A percentile compares a stretch with the other conserved stretches of the same genome.
phyloP scores from a whole-genome alignment of 768 basidiomycete species.

The Suillus bovinus region DNA sequence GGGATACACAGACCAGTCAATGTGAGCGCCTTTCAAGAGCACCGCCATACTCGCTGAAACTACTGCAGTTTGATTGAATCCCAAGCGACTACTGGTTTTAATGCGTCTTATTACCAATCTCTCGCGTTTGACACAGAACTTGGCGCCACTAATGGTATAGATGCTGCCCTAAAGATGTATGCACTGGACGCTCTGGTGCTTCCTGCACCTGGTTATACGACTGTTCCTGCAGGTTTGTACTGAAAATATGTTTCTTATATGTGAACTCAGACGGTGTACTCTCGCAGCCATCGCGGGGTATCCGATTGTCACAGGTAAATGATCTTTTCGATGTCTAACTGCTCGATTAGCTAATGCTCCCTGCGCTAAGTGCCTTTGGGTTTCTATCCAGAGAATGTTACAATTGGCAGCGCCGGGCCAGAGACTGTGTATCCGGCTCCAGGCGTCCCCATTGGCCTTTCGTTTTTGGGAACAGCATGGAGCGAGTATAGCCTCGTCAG shows the following conservation, averaged over 20 bases:
- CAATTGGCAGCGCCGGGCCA: conserved; percentile 36
- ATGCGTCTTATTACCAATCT: conserved; percentile 41
- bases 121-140: conserved; percentile 48
- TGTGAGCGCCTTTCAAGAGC: conserved; percentile 21
- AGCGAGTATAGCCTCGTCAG: conserved; percentile 42
- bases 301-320: conserved; percentile 34
- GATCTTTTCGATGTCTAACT: neutral
- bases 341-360: neutral
- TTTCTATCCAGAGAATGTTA: conserved; percentile 37
- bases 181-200: conserved; percentile 52
- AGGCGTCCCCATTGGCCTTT: conserved; percentile 41
- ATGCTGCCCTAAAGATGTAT: conserved; percentile 45
- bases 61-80: conserved; percentile 22
- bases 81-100: conserved; percentile 28
- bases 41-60: conserved; percentile 13
- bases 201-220: conserved; percentile 33
- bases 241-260: neutral
- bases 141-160: conserved; percentile 53
- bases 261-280: neutral
- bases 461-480: conserved; percentile 46
- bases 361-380: conserved; percentile 36
- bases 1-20: conserved; percentile 34
- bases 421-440: conserved; percentile 35
- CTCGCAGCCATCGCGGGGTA: conserved; percentile 36
- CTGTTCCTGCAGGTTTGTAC: conserved; percentile 22